A percentile compares a stretch with the other conserved stretches of the same genome.
Conservation (phyloP, 441 rosid genomes). For the Gossypium gossypioides region DNA sequence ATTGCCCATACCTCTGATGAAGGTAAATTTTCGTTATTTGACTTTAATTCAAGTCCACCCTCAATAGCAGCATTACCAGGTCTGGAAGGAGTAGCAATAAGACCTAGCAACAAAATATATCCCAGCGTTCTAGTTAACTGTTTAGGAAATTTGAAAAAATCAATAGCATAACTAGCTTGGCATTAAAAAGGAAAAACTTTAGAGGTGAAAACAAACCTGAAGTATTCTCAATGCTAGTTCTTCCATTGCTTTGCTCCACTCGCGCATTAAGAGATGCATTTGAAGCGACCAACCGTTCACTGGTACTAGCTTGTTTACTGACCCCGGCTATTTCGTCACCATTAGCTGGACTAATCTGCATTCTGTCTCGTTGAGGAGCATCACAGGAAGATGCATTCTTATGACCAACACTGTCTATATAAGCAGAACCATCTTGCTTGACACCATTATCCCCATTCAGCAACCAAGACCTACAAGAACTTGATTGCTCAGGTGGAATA, state of each 20-base stretch:
- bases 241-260: constrained; percentile 58
- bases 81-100: constrained; percentile 41
- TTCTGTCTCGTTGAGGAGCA: constrained; percentile 40
- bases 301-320: constrained; percentile 43
- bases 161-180: constrained; percentile 9
- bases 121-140: constrained; percentile 25
- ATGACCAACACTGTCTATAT: constrained; percentile 31
- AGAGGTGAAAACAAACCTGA: constrained; percentile 41
- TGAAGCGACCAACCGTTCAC: constrained; percentile 35
- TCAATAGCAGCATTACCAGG: constrained; percentile 37
- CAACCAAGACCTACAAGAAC: constrained; percentile 48
- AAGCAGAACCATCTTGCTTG: constrained; percentile 44
- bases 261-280: constrained; percentile 33
- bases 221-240: constrained; percentile 33
- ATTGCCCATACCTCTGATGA: constrained; percentile 18
- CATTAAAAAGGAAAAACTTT: constrained; percentile 8
- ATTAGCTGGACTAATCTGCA: constrained; percentile 30
- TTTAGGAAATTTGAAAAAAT: constrained; percentile 8
- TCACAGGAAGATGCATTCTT: constrained; percentile 32
- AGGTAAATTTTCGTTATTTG: constrained; percentile 40
- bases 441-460: constrained; percentile 40
- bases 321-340: constrained; percentile 45
- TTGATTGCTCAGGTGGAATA: constrained; percentile 47
- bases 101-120: constrained; percentile 39
- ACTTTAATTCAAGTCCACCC: constrained; percentile 43